phyloP scores from a whole-genome alignment of 345 rosid species.

The thale cress (Arabidopsis thaliana) region DNA sequence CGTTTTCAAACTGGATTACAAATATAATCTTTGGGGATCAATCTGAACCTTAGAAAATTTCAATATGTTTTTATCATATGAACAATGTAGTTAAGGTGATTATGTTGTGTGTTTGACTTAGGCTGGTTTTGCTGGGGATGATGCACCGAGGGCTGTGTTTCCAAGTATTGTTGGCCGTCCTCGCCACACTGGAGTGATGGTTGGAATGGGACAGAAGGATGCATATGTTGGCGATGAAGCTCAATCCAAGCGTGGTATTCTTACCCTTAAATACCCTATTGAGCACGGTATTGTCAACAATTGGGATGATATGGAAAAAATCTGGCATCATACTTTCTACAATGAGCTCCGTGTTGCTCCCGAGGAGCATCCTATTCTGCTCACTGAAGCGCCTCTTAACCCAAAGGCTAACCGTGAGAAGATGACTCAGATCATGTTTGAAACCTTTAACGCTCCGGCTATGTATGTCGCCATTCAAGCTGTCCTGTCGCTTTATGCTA shows the following conservation, averaged over 20 bases:
- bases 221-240: conserved; percentile 91
- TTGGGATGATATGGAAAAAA: conserved; percentile 97
- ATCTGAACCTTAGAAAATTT: background rate
- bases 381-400: conserved; percentile 89
- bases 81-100: conserved; percentile 24
- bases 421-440: conserved; percentile 95
- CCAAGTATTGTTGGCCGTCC: conserved; percentile 92
- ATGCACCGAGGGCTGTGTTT: conserved; percentile 90
- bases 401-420: conserved; percentile 96
- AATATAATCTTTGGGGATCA: background rate
- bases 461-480: conserved; percentile 93
- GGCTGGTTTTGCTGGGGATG: conserved; percentile 99
- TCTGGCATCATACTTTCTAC: conserved; percentile 90
- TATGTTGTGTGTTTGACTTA: conserved; percentile 55
- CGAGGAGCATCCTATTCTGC: conserved; percentile 75
- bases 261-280: conserved; percentile 75
- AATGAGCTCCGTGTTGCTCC: conserved; percentile 96
- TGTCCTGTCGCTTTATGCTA: conserved; percentile 86
- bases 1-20: background rate
- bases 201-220: conserved; percentile 83
- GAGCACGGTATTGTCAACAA: conserved; percentile 94
- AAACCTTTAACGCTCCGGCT: conserved; percentile 84
- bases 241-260: conserved; percentile 74
- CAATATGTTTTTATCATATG: background rate
- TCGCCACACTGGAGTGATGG: conserved; percentile 89